These are phyloP conservation scores for Zygotorulaspora sp. DNA, from an alignment of 805 yeast genomes.

Conservation along the genomic window DNA sequence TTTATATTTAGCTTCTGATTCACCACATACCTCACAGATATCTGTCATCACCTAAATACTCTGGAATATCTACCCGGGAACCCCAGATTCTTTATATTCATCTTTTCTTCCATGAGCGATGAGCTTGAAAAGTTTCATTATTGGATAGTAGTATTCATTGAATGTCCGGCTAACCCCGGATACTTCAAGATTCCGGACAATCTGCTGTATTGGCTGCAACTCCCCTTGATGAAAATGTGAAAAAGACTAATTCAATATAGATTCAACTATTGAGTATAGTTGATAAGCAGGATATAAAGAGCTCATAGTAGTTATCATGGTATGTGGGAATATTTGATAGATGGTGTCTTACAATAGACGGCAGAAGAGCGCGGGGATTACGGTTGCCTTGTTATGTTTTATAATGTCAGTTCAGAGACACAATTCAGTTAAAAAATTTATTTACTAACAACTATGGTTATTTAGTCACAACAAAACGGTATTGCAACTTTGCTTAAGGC, in stretches of 20 bases:
- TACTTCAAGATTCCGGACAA: background rate
- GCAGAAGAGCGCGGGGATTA: too few species aligned
- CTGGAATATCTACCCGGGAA: too few species aligned
- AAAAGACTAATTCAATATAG: background rate
- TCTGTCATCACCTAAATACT: constrained; percentile 6
- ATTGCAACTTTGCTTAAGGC: constrained; percentile 50
- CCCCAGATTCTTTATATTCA: too few species aligned
- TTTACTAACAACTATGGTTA: constrained; percentile 6
- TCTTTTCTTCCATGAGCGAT: constrained; percentile 1
- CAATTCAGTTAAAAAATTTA: too few species aligned
- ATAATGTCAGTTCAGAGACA: too few species aligned
- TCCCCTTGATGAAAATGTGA: constrained; percentile 3
- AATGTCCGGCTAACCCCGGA: constrained; percentile 4
- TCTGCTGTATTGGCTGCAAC: constrained; percentile 13
- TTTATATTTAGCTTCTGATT: constrained; percentile 50
- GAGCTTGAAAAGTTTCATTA: constrained; percentile 8
- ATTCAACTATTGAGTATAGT: too few species aligned
- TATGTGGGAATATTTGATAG: too few species aligned
- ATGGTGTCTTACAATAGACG: too few species aligned
- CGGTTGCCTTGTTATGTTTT: too few species aligned
- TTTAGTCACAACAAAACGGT: constrained; percentile 34
- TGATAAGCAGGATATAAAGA: too few species aligned
- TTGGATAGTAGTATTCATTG: too few species aligned
- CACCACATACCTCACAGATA: constrained; percentile 45
- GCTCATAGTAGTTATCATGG: background rate